These are phyloP conservation scores for Picea mariana DNA, from an alignment of 83 land plant genomes.

Conservation along the genomic window DNA sequence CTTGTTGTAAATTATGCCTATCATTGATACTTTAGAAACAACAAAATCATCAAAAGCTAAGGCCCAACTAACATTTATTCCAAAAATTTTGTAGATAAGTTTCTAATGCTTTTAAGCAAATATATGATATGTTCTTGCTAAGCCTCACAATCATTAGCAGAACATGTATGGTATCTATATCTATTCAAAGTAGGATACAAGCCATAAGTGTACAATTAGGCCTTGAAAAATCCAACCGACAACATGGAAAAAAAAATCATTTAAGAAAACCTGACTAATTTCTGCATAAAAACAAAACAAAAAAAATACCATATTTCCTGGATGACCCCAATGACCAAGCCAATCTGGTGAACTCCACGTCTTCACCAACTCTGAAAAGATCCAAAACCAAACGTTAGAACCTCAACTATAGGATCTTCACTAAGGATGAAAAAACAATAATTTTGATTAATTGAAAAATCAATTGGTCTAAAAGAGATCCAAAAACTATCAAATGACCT, in stretches of 20 bases:
- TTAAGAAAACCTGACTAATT: neutral
- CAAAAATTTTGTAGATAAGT: neutral
- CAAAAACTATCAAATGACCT: neutral
- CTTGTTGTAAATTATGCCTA: neutral
- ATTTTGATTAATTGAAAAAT: neutral
- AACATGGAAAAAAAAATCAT: too few species aligned
- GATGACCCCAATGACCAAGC: constrained; percentile 97
- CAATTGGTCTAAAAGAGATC: neutral
- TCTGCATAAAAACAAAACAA: neutral
- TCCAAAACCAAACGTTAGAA: constrained; percentile 49
- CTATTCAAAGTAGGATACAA: neutral
- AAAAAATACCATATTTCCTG: constrained; percentile 79
- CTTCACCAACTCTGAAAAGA: constrained; percentile 73
- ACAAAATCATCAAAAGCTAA: constrained; percentile 46
- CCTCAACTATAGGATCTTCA: constrained; percentile 39
- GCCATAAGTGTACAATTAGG: too few species aligned
- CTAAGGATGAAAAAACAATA: neutral
- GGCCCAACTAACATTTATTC: constrained; percentile 34
- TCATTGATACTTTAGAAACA: neutral
- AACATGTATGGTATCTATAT: neutral
- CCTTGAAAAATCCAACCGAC: too few species aligned
- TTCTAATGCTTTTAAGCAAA: too few species aligned
- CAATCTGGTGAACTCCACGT: constrained; percentile 75
- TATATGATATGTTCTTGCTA: too few species aligned
- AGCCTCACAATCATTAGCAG: neutral